These are phyloP conservation scores for Trichophyton benhamiae DNA, from an alignment of 2,329 filamentous ascomycete species.

Conservation along the genomic window DNA sequence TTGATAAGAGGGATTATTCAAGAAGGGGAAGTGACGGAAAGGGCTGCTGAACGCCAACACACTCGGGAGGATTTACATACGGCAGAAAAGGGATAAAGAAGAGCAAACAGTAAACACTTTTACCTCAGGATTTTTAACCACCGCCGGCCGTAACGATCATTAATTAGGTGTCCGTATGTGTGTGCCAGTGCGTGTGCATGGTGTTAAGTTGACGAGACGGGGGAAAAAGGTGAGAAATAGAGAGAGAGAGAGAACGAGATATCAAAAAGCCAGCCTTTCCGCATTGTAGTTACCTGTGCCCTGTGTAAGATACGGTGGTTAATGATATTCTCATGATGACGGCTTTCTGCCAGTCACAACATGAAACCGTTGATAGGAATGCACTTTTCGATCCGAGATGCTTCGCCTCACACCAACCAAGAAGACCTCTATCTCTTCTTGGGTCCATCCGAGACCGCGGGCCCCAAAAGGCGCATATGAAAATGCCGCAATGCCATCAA, in stretches of 20 bases:
- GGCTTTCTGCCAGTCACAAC: slow-evolving; percentile 25
- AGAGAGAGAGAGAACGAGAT: background rate
- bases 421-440: slow-evolving; percentile 36
- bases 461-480: slow-evolving; percentile 31
- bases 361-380: slow-evolving; percentile 31
- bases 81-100: background rate
- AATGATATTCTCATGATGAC: background rate
- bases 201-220: background rate
- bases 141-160: background rate
- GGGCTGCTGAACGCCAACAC: background rate
- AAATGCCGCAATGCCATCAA: slow-evolving; percentile 32
- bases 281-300: background rate
- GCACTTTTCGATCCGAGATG: slow-evolving; percentile 29
- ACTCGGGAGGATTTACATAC: background rate
- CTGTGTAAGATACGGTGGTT: slow-evolving; percentile 1
- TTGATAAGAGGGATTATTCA: background rate
- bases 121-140: background rate
- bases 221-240: too few relatives aligned
- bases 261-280: background rate
- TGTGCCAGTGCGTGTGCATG: background rate
- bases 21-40: background rate
- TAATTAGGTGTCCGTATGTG: background rate
- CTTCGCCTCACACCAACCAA: slow-evolving; percentile 33
- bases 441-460: slow-evolving; percentile 31
- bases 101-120: background rate